These are phyloP conservation scores for Filobasidium uniguttulatum DNA, from an alignment of 1,284 basidiomycete species.

Conservation along the genomic window DNA sequence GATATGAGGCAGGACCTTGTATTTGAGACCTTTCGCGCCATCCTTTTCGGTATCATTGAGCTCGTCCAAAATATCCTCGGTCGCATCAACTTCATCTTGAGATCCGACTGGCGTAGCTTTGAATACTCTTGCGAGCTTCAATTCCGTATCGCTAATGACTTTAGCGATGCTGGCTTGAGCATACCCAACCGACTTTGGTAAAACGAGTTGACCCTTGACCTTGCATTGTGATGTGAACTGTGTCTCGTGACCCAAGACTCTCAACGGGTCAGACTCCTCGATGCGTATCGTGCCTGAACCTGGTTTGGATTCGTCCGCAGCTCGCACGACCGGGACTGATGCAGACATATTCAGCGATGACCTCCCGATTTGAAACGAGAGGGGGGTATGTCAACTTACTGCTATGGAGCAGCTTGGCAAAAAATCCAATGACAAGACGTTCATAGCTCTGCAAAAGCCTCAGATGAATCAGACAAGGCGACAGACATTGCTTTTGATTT, in stretches of 20 bases:
- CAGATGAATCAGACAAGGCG: not conserved
- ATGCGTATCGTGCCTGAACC: conserved; percentile 64
- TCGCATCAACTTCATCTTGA: conserved; percentile 34
- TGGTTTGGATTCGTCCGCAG: conserved; percentile 70
- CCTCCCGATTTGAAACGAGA: not conserved
- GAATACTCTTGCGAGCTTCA: conserved; percentile 75
- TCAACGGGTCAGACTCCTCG: conserved; percentile 59
- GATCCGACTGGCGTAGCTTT: conserved; percentile 22
- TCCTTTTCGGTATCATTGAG: conserved; percentile 43
- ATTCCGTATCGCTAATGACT: conserved; percentile 74
- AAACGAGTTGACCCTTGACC: conserved; percentile 73
- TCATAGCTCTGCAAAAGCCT: conserved; percentile 50
- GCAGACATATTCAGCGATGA: not conserved
- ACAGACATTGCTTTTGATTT: not conserved
- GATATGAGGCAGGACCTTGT: conserved; percentile 68
- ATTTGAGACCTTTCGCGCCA: conserved; percentile 51
- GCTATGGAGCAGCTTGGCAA: conserved; percentile 72
- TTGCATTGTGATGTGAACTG: conserved; percentile 63
- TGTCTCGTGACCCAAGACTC: conserved; percentile 65
- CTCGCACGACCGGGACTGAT: conserved; percentile 80
- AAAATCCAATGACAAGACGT: conserved; percentile 64
- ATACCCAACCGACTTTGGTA: conserved; percentile 70
- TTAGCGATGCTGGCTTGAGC: conserved; percentile 72
- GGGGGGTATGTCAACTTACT: conserved; percentile 47
- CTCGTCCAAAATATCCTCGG: conserved; percentile 54